Base-by-base conservation (phyloP, 1,284 basidiomycete species). In the Microbotryomycetes sp. region DNA sequence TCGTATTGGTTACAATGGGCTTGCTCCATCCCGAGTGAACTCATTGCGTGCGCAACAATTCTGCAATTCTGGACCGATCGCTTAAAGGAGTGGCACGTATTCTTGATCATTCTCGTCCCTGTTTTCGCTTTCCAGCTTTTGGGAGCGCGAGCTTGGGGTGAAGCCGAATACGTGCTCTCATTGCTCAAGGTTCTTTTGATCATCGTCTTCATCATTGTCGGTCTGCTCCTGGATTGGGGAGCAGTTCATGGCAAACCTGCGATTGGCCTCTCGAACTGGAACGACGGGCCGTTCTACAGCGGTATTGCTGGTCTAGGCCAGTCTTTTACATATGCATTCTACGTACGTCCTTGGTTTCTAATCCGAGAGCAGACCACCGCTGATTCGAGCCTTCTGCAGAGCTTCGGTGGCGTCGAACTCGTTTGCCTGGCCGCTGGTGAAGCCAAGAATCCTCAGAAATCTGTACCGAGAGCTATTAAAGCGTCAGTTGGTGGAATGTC, bases 371-470 rank as follows among this genome's bases (percentile, higher is more conserved):
- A 25, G 23, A 22, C 26, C 26, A 29, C 45, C 3, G 50, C n/a
- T 19, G 19, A 14, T 45, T 7, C 25, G 16, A 25, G 15, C 28
- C 15, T 4, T 52, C n/a, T 4, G 9, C 15, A 29, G 47, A 51
- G 49, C 23, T 64, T 60, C 54, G 62, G 59, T 19, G 62, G 62
- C 23, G 59, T 60, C 25, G 63, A 72, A 62, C 65, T 90, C 82
- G 49, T 88, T 81, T 85, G 85, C 86, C 64, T 83, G 78, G 64
- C 83, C 77, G 71, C 80, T 79, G 64, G 87, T 84, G 57, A 86
- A 80, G 77, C 78, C 6, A 70, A 71, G 52, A 76, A 79, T 70
- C 78, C 79, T 3, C 72, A 78, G 50, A 78, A 77, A 65, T 74
- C 75, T 42, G 73, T 80, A 46, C 79, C 79, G 12, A 73, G 74